Percentiles rank a stretch among this genome's conserved stretches.
These are phyloP conservation scores for Trichoderma asperelloides DNA, from an alignment of 495 filamentous ascomycete genomes.

Conservation along the genomic window DNA sequence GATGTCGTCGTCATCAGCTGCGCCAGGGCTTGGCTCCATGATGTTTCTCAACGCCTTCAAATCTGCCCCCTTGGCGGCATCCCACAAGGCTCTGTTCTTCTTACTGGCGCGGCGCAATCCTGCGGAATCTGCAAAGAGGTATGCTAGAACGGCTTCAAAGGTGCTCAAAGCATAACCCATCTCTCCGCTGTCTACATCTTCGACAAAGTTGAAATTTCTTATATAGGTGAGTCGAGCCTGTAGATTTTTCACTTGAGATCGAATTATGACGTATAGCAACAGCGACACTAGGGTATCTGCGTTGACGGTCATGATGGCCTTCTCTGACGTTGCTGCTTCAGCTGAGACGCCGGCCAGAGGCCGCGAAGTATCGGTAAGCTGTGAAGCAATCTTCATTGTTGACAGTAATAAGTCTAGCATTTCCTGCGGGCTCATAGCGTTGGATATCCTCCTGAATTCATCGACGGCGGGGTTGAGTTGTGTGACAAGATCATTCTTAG, in stretches of 20 bases:
- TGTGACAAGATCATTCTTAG: conserved; percentile 62
- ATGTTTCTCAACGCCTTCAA: conserved; percentile 66
- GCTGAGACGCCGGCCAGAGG: not conserved
- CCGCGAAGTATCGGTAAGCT: conserved; percentile 24
- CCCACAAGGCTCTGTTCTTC: conserved; percentile 81
- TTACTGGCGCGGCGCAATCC: conserved; percentile 74
- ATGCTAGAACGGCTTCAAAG: conserved; percentile 88
- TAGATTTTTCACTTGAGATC: conserved; percentile 79
- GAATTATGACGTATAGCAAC: conserved; percentile 84
- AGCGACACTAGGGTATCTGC: conserved; percentile 93
- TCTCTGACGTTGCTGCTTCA: conserved; percentile 23
- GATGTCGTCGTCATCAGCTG: conserved; percentile 35
- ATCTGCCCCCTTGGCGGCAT: conserved; percentile 68
- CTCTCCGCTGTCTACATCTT: conserved; percentile 95
- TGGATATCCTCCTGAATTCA: conserved; percentile 78
- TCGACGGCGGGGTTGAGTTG: conserved; percentile 72
- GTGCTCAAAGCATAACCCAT: conserved; percentile 96
- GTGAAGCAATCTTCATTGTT: conserved; percentile 79
- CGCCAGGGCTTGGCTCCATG: conserved; percentile 52
- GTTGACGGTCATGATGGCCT: conserved; percentile 69
- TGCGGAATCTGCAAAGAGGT: conserved; percentile 75
- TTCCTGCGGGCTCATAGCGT: conserved; percentile 81
- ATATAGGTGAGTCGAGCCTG: conserved; percentile 86
- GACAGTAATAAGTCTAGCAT: conserved; percentile 84
- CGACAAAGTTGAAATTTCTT: conserved; percentile 91